Percentiles rank a stretch among this genome's conserved stretches.
Evolutionary conservation across 495 filamentous ascomycete species (phyloP).

Genomic region (Geopyxis carbonaria): DNA sequence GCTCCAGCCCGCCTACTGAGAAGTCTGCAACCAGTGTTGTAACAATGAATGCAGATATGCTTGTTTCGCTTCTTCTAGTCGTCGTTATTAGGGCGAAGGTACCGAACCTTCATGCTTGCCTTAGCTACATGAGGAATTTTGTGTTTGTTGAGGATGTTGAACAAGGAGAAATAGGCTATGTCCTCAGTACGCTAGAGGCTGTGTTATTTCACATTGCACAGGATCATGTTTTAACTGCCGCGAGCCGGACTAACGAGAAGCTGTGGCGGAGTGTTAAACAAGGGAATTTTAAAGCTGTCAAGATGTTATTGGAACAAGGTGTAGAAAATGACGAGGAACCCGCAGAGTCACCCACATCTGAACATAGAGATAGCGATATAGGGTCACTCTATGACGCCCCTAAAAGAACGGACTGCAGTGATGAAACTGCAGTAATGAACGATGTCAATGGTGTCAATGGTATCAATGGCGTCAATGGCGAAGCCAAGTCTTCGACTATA

Average conservation of each 20-base stretch:
- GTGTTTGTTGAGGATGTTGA: constrained; percentile 96
- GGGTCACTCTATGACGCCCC: background rate
- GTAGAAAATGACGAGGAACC: constrained; percentile 2
- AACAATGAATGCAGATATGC: constrained; percentile 86
- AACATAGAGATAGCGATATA: constrained; percentile 4
- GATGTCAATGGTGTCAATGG: background rate
- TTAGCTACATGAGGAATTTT: constrained; percentile 88
- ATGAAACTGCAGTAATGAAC: background rate
- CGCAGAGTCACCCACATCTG: background rate
- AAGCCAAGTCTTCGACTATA: background rate
- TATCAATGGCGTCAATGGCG: constrained; percentile 1
- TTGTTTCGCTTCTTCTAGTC: constrained; percentile 80
- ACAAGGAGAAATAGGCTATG: constrained; percentile 91
- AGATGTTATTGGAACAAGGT: constrained; percentile 49
- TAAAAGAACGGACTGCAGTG: background rate
- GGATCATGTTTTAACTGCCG: constrained; percentile 61
- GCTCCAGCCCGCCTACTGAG: constrained; percentile 29
- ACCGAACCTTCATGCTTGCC: constrained; percentile 67
- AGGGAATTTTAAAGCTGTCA: constrained; percentile 59
- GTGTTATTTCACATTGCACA: constrained; percentile 78
- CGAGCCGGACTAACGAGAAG: constrained; percentile 68
- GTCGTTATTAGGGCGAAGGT: constrained; percentile 88
- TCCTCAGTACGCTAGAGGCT: constrained; percentile 88
- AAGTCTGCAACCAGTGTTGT: constrained; percentile 39
- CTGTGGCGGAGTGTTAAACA: constrained; percentile 73